Evolutionary conservation across 106 monocot genomes (phyloP), one percentile per base, ranked within the genome.

Genomic region (Apostasia shenzhenica): DNA sequence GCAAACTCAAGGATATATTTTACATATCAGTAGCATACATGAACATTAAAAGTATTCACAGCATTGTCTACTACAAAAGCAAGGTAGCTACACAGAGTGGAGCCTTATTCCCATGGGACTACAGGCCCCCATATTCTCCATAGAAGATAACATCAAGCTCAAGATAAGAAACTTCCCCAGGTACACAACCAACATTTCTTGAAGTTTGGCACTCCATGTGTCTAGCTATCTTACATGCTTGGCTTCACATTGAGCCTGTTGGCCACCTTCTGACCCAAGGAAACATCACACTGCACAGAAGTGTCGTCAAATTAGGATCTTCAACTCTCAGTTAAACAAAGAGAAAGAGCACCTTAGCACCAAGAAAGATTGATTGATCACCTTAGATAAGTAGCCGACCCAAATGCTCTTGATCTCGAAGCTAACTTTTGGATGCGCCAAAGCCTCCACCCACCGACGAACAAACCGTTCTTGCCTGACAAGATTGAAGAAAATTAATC

Each of bases 381-480:
- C 92, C 88, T 92, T 55, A 4, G 88, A 64, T 41, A 92, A 70
- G 69, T 81, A 83, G 1, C 50, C 13, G 72, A 88, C 64, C 85
- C 85, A 92, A 66, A 92, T 92, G 69, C 70, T 75, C 3, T 85
- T 82, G 14, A 92, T 58, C 37, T 92, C 92, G 46, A 81, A 65
- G 83, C 81, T 85, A 70, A 92, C 92, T 79, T 92, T 92, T 0
- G 88, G 92, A 68, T 88, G 82, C 2, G 40, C 76, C 61, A 88
- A 53, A 1, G 68, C 56, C 64, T 88, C 85, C 0, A 64, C 85
- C 83, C 85, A 92, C 3, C 92, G 73, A 0, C 71, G 77, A 43
- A 88, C 44, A 61, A 88, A 92, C 2, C 88, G 80, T 45, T 92
- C 92, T 77, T 92, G 92, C 77, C 92, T 88, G 79, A 14, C 40